Base-by-base conservation (phyloP, 129 eudicot species). In the Heracleum sosnowskyi region DNA sequence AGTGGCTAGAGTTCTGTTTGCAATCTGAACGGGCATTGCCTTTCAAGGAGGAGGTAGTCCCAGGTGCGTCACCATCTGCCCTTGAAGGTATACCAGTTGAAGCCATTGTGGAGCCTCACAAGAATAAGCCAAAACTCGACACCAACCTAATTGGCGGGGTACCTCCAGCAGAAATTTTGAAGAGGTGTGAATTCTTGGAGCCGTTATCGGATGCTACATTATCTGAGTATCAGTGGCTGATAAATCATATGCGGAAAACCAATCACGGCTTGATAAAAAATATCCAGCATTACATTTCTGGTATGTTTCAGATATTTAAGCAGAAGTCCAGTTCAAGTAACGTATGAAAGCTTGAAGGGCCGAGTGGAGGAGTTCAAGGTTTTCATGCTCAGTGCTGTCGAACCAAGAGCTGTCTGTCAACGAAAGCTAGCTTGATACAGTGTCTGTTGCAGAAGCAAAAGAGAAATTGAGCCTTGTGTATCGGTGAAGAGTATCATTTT, bases 1-100 rank as follows among this genome's bases (percentile, higher is more conserved):
- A 95, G 63, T 95, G 99, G 99, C 64, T 95, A 39, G 92, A 92
- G 11, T 95, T 95, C 85, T 92, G 99, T 68, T 78, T 95, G 63
- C 97, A 95, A 79, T 71, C 89, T 55, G 86, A 86, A 79, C 86
- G 99, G 77, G 85, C 88, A 46, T 29, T 86, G 69, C 96, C 97
- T 75, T 95, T 95, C 81, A 82, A 87, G 79, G 88, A 90, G 78
- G 97, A 90, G 79, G 88, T 86, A 46, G 66, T 87, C 29, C 85
- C 92, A 29, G 99, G 99, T 46, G 94, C 97, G 76, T 90, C 90
- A 22, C 99, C 99, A 26, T 80, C 83, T 68, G 83, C 96, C 69
- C 83, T 95, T 13, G 84, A 83, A 75, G 63, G 51, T 34, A 55
- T 57, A 64, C 79, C 77, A 42, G 35, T 82, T 73, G 81, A 84